These are phyloP conservation scores for Phallus indusiatus DNA, from an alignment of 768 basidiomycete species.

Conservation along the genomic window DNA sequence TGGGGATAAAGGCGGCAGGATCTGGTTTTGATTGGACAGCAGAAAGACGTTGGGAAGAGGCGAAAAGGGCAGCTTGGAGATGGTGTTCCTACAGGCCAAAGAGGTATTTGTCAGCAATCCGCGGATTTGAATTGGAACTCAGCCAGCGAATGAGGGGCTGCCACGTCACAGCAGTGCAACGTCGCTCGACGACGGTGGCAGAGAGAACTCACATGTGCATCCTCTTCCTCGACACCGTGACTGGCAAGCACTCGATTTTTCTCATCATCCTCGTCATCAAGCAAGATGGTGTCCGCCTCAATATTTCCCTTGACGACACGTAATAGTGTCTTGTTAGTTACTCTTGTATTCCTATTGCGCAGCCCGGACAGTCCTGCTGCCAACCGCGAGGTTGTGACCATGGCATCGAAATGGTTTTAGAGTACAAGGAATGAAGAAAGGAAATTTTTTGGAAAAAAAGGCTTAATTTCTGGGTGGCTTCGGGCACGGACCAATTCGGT, in stretches of 20 bases:
- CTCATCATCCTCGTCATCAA: constrained; percentile 74
- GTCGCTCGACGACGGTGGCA: constrained; percentile 20
- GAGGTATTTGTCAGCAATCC: constrained; percentile 43
- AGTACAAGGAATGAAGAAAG: neutral
- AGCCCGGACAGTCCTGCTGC: constrained; percentile 8
- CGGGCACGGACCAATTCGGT: constrained; percentile 11
- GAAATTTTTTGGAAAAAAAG: neutral
- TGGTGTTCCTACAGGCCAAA: constrained; percentile 40
- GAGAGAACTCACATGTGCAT: constrained; percentile 75
- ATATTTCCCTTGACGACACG: constrained; percentile 74
- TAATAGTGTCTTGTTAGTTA: constrained; percentile 88
- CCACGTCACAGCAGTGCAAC: constrained; percentile 29
- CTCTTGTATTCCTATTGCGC: constrained; percentile 70
- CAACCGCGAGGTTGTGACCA: constrained; percentile 6
- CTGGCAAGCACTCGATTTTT: constrained; percentile 73
- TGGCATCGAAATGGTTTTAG: constrained; percentile 8
- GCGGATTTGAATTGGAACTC: constrained; percentile 35
- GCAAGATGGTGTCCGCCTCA: constrained; percentile 69
- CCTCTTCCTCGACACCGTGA: constrained; percentile 86
- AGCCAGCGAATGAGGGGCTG: constrained; percentile 36
- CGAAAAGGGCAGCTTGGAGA: constrained; percentile 47
- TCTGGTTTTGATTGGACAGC: constrained; percentile 21
- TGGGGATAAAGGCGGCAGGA: constrained; percentile 76
- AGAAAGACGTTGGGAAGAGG: constrained; percentile 39
- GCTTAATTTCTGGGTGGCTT: constrained; percentile 8